Percentiles rank a stretch among this genome's conserved stretches.
Evolutionary conservation across 441 rosid species (phyloP).

Genomic region (Kokia cookei): DNA sequence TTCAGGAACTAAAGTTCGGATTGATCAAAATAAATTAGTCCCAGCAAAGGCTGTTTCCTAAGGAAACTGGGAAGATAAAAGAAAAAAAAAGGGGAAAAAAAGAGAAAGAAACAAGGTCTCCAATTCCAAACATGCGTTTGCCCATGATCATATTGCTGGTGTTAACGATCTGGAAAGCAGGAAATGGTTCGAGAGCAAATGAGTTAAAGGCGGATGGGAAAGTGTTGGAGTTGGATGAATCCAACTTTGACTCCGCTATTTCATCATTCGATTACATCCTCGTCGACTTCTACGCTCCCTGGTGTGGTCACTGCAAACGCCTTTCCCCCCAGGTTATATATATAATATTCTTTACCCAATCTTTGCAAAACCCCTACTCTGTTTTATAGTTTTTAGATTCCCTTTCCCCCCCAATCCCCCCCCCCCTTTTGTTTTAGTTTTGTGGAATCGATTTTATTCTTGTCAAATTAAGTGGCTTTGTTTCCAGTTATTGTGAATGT

Average conservation of each 20-base stretch:
- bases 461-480: background rate
- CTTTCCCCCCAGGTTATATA: slow-evolving; percentile 68
- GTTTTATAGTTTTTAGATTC: background rate
- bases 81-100: background rate
- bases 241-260: slow-evolving; percentile 74
- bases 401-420: background rate
- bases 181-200: slow-evolving; percentile 12
- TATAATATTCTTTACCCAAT: background rate
- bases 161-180: background rate
- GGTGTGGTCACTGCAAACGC: slow-evolving; percentile 98
- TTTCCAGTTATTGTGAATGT: background rate
- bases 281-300: slow-evolving; percentile 88
- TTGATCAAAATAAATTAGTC: background rate
- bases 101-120: background rate
- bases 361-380: background rate
- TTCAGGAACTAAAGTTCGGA: too few species aligned
- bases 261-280: slow-evolving; percentile 65
- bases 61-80: background rate
- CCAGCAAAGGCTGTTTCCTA: background rate
- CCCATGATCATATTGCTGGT: background rate
- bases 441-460: background rate
- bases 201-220: slow-evolving; percentile 47
- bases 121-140: background rate
- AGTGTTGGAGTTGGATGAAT: slow-evolving; percentile 74
- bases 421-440: background rate